Conservation (phyloP, 2,329 filamentous ascomycete genomes). For the Talaromyces marneffei region DNA sequence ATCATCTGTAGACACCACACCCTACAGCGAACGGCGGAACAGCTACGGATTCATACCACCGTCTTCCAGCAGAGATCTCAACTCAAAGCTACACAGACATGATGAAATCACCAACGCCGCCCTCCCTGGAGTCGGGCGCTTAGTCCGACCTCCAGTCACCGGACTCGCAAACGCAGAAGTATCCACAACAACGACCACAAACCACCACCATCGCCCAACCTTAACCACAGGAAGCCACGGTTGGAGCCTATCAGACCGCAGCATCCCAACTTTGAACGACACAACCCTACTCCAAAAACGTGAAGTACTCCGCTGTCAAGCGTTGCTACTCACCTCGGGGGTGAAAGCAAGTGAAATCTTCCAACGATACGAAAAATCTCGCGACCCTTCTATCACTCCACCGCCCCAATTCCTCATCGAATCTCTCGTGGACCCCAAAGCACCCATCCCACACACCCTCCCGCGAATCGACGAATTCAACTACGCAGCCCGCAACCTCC, state of each 20-base stretch:
- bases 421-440: slow-evolving; percentile 23
- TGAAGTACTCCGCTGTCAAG: slow-evolving; percentile 74
- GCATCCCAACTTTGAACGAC: slow-evolving; percentile 32
- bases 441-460: slow-evolving; percentile 35
- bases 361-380: slow-evolving; percentile 53
- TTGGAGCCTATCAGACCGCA: slow-evolving; percentile 55
- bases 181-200: slow-evolving; percentile 15
- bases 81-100: slow-evolving; percentile 18
- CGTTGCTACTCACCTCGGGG: slow-evolving; percentile 75
- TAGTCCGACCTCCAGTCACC: slow-evolving; percentile 39
- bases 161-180: slow-evolving; percentile 40
- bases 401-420: slow-evolving; percentile 34
- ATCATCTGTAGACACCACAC: slow-evolving; percentile 17
- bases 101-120: slow-evolving; percentile 1
- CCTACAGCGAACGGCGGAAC: slow-evolving; percentile 17
- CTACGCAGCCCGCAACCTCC: slow-evolving; percentile 48
- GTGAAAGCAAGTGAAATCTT: slow-evolving; percentile 81
- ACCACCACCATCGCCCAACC: slow-evolving; percentile 29
- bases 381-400: slow-evolving; percentile 19
- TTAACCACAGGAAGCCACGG: slow-evolving; percentile 42
- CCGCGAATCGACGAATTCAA: slow-evolving; percentile 48
- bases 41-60: slow-evolving; percentile 29
- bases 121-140: slow-evolving; percentile 24
- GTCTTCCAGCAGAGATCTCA: slow-evolving; percentile 19
- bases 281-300: slow-evolving; percentile 50